These are phyloP conservation scores for Penicillium goetzii DNA, from an alignment of 495 filamentous ascomycete species.

Conservation along the genomic window DNA sequence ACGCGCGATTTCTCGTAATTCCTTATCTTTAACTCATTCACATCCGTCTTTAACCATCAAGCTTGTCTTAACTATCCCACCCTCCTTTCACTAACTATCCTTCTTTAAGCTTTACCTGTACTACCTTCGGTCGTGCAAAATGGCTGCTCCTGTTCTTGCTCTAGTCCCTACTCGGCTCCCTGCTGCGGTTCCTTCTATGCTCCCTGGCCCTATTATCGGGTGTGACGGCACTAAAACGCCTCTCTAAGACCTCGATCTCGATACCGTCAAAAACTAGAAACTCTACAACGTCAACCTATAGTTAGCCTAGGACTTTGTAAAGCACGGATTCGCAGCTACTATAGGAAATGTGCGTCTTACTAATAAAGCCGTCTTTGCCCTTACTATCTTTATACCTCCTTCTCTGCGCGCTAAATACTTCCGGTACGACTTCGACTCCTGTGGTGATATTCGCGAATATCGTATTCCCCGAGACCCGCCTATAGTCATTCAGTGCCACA, in stretches of 20 bases:
- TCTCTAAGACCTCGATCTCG: background rate
- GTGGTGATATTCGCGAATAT: background rate
- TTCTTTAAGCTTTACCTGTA: too few species aligned
- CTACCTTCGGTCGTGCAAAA: too few species aligned
- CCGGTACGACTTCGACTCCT: background rate
- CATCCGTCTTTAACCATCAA: too few species aligned
- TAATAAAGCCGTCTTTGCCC: background rate
- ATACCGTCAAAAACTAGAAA: background rate
- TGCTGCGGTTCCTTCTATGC: too few species aligned
- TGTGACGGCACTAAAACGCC: background rate
- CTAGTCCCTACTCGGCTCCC: too few species aligned
- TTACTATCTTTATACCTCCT: background rate
- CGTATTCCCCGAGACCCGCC: background rate
- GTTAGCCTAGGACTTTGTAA: background rate
- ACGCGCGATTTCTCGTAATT: too few species aligned
- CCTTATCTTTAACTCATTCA: too few species aligned
- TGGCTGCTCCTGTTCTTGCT: too few species aligned
- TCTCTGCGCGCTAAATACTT: background rate
- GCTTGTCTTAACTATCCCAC: too few species aligned
- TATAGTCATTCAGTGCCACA: constrained; percentile 4
- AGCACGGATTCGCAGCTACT: background rate
- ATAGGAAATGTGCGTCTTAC: background rate
- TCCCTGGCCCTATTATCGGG: too few species aligned
- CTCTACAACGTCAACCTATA: background rate
- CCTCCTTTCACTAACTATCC: too few species aligned